Conservation (phyloP, 2,329 filamentous ascomycete genomes). For the Pestalotiopsis sp. region DNA sequence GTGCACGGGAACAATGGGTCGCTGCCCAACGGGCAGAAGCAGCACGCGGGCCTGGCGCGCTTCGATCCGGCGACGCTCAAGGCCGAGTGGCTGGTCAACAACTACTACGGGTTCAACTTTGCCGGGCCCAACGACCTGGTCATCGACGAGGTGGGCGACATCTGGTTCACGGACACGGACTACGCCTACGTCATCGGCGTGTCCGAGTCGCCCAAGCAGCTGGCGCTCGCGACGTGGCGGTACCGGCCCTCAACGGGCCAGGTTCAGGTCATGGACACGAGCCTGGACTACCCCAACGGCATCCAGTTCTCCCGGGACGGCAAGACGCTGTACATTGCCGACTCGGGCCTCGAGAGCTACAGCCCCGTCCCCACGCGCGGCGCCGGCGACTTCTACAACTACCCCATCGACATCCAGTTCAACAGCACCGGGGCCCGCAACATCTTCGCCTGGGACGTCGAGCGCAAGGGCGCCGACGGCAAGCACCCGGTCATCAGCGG, state of each 20-base stretch:
- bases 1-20: background rate
- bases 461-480: conserved; percentile 29
- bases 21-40: background rate
- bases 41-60: background rate
- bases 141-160: conserved; percentile 32
- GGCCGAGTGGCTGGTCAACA: conserved; percentile 27
- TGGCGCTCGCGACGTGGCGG: conserved; percentile 38
- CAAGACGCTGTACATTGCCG: conserved; percentile 39
- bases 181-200: conserved; percentile 24
- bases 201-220: conserved; percentile 19
- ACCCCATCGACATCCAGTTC: conserved; percentile 39
- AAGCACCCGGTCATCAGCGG: conserved; percentile 27
- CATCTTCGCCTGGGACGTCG: conserved; percentile 40
- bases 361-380: conserved; percentile 23
- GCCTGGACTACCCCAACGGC: conserved; percentile 41
- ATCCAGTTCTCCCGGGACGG: conserved; percentile 42
- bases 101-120: conserved; percentile 37
- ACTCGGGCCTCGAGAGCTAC: conserved; percentile 33
- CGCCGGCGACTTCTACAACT: conserved; percentile 31
- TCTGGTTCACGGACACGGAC: background rate
- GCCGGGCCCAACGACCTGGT: conserved; percentile 39
- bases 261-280: conserved; percentile 38
- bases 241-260: conserved; percentile 34
- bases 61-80: conserved; percentile 16
- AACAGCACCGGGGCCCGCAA: conserved; percentile 31